Conservation (phyloP, 2,329 filamentous ascomycete genomes). For the Dactylonectria estremocensis region DNA sequence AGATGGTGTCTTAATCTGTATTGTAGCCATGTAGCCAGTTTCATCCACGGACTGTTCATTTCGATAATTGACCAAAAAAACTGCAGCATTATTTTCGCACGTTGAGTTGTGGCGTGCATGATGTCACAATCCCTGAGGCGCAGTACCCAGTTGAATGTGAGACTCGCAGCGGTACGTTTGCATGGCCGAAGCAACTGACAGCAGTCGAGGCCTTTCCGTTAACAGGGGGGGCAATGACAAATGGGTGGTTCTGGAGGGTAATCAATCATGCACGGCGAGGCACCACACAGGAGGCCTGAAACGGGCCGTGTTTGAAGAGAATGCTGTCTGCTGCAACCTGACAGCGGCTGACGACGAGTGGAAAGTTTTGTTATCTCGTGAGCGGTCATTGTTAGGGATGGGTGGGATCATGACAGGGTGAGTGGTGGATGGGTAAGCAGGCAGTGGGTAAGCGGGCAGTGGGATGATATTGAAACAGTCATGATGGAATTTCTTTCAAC, state of each 20-base stretch:
- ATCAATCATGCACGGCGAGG: not conserved
- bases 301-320: conserved; percentile 20
- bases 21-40: conserved; percentile 12
- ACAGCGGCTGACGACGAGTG: not conserved
- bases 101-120: not conserved
- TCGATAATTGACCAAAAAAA: not conserved
- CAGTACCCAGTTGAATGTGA: conserved; percentile 11
- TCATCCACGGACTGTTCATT: conserved; percentile 2
- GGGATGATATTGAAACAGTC: conserved; percentile 1
- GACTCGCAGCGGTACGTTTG: conserved; percentile 13
- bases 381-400: not conserved
- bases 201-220: not conserved
- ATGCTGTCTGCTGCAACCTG: not conserved
- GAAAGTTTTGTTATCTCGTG: not conserved
- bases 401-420: not conserved
- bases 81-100: not conserved
- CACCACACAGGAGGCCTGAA: conserved; percentile 22
- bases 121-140: conserved; percentile 7
- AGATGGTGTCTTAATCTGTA: conserved; percentile 26
- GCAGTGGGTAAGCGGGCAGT: conserved; percentile 1
- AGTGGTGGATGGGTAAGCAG: conserved; percentile 6
- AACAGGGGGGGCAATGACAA: conserved; percentile 11
- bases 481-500: not conserved
- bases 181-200: conserved; percentile 3
- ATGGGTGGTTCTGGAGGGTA: not conserved